Conservation (phyloP, 345 rosid species). For the Gossypium australe region DNA sequence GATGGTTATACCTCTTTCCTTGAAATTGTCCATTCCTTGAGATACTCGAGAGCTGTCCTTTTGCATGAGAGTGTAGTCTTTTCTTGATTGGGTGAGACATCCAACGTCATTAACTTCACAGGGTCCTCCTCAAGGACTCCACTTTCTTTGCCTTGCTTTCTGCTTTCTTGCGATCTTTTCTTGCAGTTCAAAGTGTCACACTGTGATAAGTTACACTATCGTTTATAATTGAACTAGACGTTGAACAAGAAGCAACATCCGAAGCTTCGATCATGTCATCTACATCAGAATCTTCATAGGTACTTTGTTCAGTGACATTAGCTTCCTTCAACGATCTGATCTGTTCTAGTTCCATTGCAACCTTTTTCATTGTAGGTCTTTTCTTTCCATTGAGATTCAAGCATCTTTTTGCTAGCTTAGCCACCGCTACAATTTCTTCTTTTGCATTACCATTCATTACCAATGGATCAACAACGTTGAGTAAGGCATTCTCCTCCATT, state of each 20-base stretch:
- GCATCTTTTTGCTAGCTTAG: slow-evolving; percentile 1
- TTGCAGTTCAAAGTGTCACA: too few relatives aligned
- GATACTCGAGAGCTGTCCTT: too few relatives aligned
- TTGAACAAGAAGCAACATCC: neutral
- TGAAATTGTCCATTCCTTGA: too few relatives aligned
- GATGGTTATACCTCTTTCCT: too few relatives aligned
- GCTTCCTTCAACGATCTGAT: neutral
- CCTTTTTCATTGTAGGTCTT: slow-evolving; percentile 7
- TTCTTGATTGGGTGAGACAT: too few relatives aligned
- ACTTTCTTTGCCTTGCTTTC: too few relatives aligned
- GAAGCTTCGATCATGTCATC: neutral
- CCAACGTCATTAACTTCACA: too few relatives aligned
- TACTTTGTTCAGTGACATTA: neutral
- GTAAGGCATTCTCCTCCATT: neutral
- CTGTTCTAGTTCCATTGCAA: neutral
- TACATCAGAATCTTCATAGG: neutral
- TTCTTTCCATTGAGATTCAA: slow-evolving; percentile 4
- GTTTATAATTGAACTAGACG: neutral
- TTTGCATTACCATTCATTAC: neutral
- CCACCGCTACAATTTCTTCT: neutral
- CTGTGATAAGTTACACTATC: too few relatives aligned
- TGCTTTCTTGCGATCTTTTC: too few relatives aligned
- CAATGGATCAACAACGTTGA: neutral
- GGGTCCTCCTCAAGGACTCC: too few relatives aligned
- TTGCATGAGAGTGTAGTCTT: too few relatives aligned